These are phyloP conservation scores for Heritiera littoralis DNA, from an alignment of 345 rosid genomes.

Conservation along the genomic window DNA sequence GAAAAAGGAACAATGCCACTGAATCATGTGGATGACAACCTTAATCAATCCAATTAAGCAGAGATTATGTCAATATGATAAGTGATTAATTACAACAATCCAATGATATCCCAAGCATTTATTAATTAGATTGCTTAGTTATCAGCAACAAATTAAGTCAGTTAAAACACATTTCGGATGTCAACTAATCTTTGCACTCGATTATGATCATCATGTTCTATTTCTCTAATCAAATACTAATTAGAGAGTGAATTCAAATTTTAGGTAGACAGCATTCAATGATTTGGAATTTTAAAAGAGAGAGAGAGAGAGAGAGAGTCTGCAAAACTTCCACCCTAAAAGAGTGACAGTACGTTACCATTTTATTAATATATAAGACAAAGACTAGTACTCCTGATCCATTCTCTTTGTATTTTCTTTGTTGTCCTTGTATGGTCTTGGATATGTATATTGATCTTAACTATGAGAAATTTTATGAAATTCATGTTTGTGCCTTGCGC, in stretches of 20 bases:
- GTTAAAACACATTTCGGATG: background rate
- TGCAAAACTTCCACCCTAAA: too few species aligned
- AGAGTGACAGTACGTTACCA: too few species aligned
- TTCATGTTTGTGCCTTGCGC: too few species aligned
- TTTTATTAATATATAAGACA: background rate
- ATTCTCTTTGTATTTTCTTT: background rate
- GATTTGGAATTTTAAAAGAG: too few species aligned
- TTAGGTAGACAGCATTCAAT: too few species aligned
- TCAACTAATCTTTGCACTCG: background rate
- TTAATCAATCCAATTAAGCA: background rate
- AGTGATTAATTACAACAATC: background rate
- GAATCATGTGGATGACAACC: background rate
- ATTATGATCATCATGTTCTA: too few species aligned
- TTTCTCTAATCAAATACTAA: too few species aligned
- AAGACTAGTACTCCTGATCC: background rate
- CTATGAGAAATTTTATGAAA: too few species aligned
- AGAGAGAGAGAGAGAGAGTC: too few species aligned
- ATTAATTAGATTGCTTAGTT: background rate
- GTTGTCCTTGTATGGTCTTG: too few species aligned
- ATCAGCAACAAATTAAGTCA: background rate
- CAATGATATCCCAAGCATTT: slow-evolving; percentile 15
- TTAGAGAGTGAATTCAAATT: too few species aligned
- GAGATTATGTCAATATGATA: background rate
- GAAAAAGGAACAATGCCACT: background rate
- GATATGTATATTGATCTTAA: too few species aligned